Base-by-base conservation (phyloP, 2,329 filamentous ascomycete genomes). In the Aspergillus terreus region DNA sequence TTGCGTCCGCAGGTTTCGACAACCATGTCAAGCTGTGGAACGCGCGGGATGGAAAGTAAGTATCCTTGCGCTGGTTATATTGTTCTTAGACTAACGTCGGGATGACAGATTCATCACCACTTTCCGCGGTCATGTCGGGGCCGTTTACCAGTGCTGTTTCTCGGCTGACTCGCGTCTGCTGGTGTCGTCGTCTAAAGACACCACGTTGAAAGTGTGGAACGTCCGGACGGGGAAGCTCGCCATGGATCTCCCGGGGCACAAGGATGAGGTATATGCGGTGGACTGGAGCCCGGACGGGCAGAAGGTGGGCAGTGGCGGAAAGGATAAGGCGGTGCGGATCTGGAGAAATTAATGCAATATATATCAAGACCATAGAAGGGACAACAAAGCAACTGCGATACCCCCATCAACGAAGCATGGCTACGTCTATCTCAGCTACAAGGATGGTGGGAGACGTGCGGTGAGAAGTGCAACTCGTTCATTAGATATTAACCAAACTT, bases 21-120 rank as follows among this genome's bases (percentile, higher is more conserved):
- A 99, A 97, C 68, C 89, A 92, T 63, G 90, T 92, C 61, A 96
- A 96, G 73, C 74, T 96, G 23, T 97, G 92, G 92, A 89, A 85
- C 59, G 88, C 87, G 2, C 80, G 82, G 66, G 88, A 86, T 57
- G 84, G 82, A 55, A 82, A 79, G 64, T 76, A 57, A 64, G 71
- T 71, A 9, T 21, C 10, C 7, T 17, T n/a, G 6, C 35, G 10
- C 35, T 38, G 14, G 15, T 38, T 6, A 15, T n/a, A 4, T 2
- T 14, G 12, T 38, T 17, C 6, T 6, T 3, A 6, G 35, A 15
- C 35, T 38, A 38, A 38, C 15, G 2, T 38, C 14, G 4, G 14
- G 15, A 38, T 38, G 10, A 7, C 47, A 87, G 86, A 58, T 97
- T 96, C 72, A 83, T 96, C 60, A 86, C 87, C 64, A 96, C 90